These are phyloP conservation scores for Albugo laibachii DNA, from an alignment of 352 stramenopile genomes.

Conservation along the genomic window DNA sequence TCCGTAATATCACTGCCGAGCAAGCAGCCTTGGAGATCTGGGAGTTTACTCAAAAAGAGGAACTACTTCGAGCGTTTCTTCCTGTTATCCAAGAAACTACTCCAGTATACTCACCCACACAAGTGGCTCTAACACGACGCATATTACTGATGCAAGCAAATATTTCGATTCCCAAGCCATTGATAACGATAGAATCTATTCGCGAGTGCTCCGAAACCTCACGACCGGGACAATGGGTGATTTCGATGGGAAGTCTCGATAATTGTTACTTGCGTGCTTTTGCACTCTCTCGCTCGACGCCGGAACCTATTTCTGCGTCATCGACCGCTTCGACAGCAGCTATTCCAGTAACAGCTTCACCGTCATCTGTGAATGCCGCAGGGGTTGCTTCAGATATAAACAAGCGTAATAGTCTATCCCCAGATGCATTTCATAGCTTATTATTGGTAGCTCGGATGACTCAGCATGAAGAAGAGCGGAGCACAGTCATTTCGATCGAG, in stretches of 20 bases:
- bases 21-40: constrained; percentile 25
- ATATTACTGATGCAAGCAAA: constrained; percentile 16
- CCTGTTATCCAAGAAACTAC: constrained; percentile 28
- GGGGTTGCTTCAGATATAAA: too few species aligned
- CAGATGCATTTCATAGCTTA: too few species aligned
- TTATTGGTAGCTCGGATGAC: too few species aligned
- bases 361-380: too few species aligned
- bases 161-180: constrained; percentile 6
- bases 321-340: constrained; percentile 18
- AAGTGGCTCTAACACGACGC: constrained; percentile 14
- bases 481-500: constrained; percentile 1
- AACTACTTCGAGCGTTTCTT: constrained; percentile 39
- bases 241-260: constrained; percentile 26
- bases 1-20: constrained; percentile 7
- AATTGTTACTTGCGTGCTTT: constrained; percentile 32
- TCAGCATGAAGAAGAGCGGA: too few species aligned
- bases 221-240: constrained; percentile 11
- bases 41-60: constrained; percentile 26
- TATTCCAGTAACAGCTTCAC: too few species aligned
- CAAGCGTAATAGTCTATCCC: too few species aligned
- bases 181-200: constrained; percentile 30
- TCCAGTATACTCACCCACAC: constrained; percentile 11
- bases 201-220: constrained; percentile 5
- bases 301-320: constrained; percentile 4
- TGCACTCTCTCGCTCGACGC: constrained; percentile 9